These are phyloP conservation scores for Cytospora piceicola DNA, from an alignment of 2,329 filamentous ascomycete genomes.

Conservation along the genomic window DNA sequence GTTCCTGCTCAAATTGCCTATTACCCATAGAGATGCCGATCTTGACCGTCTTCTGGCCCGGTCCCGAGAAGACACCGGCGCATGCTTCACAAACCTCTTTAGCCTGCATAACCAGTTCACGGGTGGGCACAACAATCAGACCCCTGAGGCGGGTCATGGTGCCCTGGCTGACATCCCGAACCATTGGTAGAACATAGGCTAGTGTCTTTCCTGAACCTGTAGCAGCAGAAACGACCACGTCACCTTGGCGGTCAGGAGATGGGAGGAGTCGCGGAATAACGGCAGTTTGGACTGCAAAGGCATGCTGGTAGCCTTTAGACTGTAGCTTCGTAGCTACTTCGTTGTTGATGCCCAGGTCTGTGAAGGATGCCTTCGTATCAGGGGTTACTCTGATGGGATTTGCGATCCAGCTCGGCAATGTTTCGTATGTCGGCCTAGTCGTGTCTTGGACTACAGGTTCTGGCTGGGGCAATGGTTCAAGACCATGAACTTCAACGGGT, in stretches of 20 bases:
- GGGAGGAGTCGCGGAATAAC: conserved; percentile 80
- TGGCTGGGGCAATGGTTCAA: conserved; percentile 83
- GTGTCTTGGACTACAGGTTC: conserved; percentile 60
- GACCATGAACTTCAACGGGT: conserved; percentile 60
- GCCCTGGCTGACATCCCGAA: conserved; percentile 72
- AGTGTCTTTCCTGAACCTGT: conserved; percentile 96
- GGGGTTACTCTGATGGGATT: conserved; percentile 71
- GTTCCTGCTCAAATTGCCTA: conserved; percentile 70
- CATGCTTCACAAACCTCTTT: conserved; percentile 78
- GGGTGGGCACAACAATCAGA: conserved; percentile 85
- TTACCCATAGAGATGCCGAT: conserved; percentile 84
- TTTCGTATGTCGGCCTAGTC: conserved; percentile 71
- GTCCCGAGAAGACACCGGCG: conserved; percentile 61
- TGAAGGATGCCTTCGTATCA: conserved; percentile 64
- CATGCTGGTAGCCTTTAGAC: conserved; percentile 69
- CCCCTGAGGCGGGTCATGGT: conserved; percentile 71
- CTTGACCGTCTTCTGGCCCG: conserved; percentile 67
- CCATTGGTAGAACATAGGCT: conserved; percentile 85
- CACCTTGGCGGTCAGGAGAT: conserved; percentile 66
- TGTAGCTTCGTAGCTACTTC: conserved; percentile 66
- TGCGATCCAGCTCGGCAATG: conserved; percentile 80
- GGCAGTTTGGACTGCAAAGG: conserved; percentile 79
- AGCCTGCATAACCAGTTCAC: conserved; percentile 88
- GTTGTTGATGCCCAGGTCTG: conserved; percentile 62
- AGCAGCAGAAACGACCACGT: conserved; percentile 87